Conservation (phyloP, 2,329 filamentous ascomycete species). For the Trichoderma sp. region DNA sequence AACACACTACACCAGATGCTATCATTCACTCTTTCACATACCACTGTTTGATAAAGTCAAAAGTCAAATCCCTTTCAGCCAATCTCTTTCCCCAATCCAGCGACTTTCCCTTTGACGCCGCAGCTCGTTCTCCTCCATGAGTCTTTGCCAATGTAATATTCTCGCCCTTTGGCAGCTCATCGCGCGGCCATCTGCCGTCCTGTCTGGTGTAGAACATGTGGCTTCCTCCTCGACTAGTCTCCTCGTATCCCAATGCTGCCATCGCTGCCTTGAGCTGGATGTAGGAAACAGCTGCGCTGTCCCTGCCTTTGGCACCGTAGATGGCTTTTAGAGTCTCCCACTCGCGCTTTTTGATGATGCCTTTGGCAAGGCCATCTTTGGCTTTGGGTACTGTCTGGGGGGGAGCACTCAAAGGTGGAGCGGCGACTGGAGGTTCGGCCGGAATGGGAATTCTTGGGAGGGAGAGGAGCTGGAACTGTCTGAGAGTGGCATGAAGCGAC, state of each 20-base stretch:
- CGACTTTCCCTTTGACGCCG: not conserved
- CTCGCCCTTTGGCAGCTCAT: conserved; percentile 9
- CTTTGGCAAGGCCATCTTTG: conserved; percentile 14
- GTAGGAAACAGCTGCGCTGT: conserved; percentile 5
- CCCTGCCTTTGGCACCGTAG: not conserved
- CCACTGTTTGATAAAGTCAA: conserved; percentile 3
- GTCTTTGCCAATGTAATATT: conserved; percentile 20
- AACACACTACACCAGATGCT: not conserved
- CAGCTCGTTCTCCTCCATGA: conserved; percentile 3
- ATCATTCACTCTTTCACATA: not conserved
- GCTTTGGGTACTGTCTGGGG: not conserved
- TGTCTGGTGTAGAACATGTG: not conserved
- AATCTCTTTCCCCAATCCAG: conserved; percentile 2
- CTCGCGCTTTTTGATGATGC: conserved; percentile 21
- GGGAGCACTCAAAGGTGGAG: not conserved
- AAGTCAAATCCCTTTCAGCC: not conserved
- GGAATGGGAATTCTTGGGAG: not conserved
- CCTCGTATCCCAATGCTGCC: not conserved
- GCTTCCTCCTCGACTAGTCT: not conserved
- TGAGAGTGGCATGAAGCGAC: not conserved
- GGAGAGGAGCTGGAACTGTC: not conserved
- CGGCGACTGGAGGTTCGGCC: not conserved
- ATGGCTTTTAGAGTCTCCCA: conserved; percentile 21
- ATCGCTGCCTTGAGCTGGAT: conserved; percentile 17
- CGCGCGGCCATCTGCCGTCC: not conserved